Evolutionary conservation across 2,329 filamentous ascomycete species (phyloP).

Genomic region (Clonostachys rhizophaga): DNA sequence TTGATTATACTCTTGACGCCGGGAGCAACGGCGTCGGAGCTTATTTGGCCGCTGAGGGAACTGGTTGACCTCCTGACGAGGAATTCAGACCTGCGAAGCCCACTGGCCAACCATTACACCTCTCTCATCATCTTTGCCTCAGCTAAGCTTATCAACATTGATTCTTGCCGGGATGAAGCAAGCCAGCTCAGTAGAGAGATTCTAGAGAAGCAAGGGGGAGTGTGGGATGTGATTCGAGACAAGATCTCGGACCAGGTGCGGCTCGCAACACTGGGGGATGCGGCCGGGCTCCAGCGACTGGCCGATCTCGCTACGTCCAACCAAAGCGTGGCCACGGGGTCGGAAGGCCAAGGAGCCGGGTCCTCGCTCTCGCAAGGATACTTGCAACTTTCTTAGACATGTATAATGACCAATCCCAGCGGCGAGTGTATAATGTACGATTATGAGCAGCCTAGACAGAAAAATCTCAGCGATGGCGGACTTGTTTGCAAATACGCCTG

Average conservation of each 20-base stretch:
- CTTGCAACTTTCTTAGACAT: conserved; percentile 7
- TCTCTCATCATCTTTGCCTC: conserved; percentile 57
- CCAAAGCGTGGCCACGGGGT: conserved; percentile 20
- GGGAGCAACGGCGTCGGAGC: conserved; percentile 47
- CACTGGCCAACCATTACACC: conserved; percentile 64
- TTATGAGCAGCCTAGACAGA: too few relatives aligned
- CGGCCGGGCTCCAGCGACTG: conserved; percentile 52
- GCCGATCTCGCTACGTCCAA: conserved; percentile 46
- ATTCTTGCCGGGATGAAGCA: conserved; percentile 49
- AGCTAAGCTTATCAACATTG: conserved; percentile 50
- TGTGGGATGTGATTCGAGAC: conserved; percentile 55
- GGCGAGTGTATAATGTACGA: too few relatives aligned
- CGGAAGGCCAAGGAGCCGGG: conserved; percentile 18
- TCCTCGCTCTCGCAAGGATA: conserved; percentile 27
- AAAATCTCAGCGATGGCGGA: too few relatives aligned
- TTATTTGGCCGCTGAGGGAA: conserved; percentile 56
- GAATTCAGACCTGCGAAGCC: conserved; percentile 50
- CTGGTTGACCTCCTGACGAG: conserved; percentile 53
- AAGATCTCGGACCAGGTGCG: conserved; percentile 26
- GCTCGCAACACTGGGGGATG: conserved; percentile 28
- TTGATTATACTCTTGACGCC: conserved; percentile 58
- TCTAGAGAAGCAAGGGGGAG: conserved; percentile 43
- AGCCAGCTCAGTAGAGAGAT: conserved; percentile 50
- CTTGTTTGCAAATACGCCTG: too few relatives aligned
- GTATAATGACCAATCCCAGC: too few relatives aligned